These are phyloP conservation scores for Plasmopara muralis DNA, from an alignment of 352 stramenopile species.

Conservation along the genomic window DNA sequence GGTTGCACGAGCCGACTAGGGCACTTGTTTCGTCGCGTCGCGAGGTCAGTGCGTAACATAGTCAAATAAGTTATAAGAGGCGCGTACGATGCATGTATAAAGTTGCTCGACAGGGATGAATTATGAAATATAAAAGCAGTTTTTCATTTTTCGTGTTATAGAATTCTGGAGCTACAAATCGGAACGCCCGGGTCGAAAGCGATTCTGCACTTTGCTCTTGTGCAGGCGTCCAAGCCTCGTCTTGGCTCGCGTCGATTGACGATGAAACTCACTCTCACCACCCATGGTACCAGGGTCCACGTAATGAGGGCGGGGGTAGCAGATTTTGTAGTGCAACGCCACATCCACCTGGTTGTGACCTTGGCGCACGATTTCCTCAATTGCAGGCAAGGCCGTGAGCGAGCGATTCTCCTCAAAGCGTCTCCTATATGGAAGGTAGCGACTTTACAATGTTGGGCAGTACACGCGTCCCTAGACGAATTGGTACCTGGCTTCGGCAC, in stretches of 20 bases:
- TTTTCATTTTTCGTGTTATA: background rate
- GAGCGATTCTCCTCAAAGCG: constrained; percentile 60
- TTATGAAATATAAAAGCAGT: too few species aligned
- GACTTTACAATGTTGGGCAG: too few species aligned
- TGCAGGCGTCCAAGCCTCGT: constrained; percentile 37
- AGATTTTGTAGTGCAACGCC: constrained; percentile 80
- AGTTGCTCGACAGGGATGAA: too few species aligned
- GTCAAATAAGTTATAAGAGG: constrained; percentile 31
- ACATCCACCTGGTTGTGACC: constrained; percentile 71
- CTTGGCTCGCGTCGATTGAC: constrained; percentile 46
- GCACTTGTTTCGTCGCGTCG: constrained; percentile 6
- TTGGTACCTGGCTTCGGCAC: constrained; percentile 47
- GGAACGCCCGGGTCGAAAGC: constrained; percentile 34
- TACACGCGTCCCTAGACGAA: background rate
- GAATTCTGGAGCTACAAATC: background rate
- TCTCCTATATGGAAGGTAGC: constrained; percentile 20
- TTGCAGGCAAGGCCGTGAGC: constrained; percentile 21
- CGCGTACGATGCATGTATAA: background rate
- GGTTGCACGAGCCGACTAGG: too few species aligned
- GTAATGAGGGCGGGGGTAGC: constrained; percentile 72
- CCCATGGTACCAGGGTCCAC: constrained; percentile 71
- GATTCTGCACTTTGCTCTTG: constrained; percentile 36
- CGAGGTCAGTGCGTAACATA: constrained; percentile 15
- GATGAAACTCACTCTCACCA: constrained; percentile 62
- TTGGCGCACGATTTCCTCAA: constrained; percentile 49